phyloP scores from a whole-genome alignment of 106 monocot species.

The Amphibolis antarctica region DNA sequence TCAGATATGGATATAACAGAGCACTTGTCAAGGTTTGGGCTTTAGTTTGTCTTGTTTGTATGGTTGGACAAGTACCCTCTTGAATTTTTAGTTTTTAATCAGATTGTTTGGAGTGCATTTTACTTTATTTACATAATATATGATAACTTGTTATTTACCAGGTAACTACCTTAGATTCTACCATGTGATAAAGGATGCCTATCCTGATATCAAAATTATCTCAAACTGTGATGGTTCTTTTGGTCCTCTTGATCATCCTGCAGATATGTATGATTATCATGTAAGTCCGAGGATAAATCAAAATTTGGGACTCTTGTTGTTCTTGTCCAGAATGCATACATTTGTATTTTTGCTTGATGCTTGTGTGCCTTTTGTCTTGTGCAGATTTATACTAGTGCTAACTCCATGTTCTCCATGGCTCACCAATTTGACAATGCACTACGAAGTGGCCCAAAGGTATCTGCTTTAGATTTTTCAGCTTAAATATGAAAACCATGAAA shows the following conservation, averaged over 20 bases:
- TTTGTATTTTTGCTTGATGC: background rate
- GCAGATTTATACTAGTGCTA: slow-evolving; percentile 70
- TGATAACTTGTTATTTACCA: slow-evolving; percentile 10
- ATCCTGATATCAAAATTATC: slow-evolving; percentile 73
- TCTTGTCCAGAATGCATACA: background rate
- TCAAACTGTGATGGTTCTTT: slow-evolving; percentile 88
- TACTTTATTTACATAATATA: background rate
- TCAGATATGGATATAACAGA: too few relatives aligned
- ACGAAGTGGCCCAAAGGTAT: slow-evolving; percentile 69
- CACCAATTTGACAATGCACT: slow-evolving; percentile 55
- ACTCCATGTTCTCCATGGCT: slow-evolving; percentile 51
- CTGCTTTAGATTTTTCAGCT: background rate
- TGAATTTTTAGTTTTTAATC: background rate
- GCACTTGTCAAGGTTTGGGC: too few relatives aligned
- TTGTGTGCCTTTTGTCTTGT: background rate
- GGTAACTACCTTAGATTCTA: slow-evolving; percentile 88
- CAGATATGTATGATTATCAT: slow-evolving; percentile 73
- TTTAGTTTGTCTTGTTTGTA: too few relatives aligned
- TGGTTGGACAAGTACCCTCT: too few relatives aligned
- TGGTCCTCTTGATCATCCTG: slow-evolving; percentile 59
- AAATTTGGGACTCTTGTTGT: background rate
- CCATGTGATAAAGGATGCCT: slow-evolving; percentile 54
- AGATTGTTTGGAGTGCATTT: background rate
- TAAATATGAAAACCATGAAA: background rate
- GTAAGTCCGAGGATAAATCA: slow-evolving; percentile 28